Base-by-base conservation (phyloP, 2,329 filamentous ascomycete genomes). In the Cercospora berteroae region DNA sequence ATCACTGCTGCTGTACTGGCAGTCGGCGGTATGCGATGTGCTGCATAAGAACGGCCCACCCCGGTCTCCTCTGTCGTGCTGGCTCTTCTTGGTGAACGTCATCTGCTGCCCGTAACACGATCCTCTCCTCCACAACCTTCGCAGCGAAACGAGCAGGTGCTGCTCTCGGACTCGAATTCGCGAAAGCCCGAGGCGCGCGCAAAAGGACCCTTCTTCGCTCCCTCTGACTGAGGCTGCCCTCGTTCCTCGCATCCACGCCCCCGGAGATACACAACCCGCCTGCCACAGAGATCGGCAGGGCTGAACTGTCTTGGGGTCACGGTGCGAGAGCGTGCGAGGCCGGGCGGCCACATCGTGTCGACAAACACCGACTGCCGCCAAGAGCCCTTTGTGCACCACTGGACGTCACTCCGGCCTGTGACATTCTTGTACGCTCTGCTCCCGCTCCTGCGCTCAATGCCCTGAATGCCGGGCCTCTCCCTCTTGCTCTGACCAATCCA, bases 321-420 rank as follows among this genome's bases (percentile, higher is more conserved):
- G 44, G 27, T 50, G 48, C 23, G 18, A 61, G 39, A 61, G 59
- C 18, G 31, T 61, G 59, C 36, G 39, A 61, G 59, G 58, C n/a
- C 18, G 18, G 18, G 44, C 48, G 29, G 48, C 58, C 48, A 64
- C 61, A 64, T 63, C 60, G 60, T 56, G 18, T 55, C n/a, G 48
- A 36, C 60, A 64, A 58, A 58, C 50, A 64, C 52, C 60, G 50
- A 63, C 60, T 56, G 27, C 31, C 42, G 50, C 61, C 61, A 44
- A 44, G 31, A 18, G 29, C 20, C 48, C n/a, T 55, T 58, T 18
- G 29, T 58, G 55, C 55, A 25, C 52, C 33, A 20, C 25, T 42
- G 59, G 59, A 64, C 61, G 61, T 64, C 61, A 64, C 61, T 64
- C 61, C 50, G 61, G 29, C 55, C 61, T 4, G 33, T 23, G 44